Base-by-base conservation (phyloP, 208 protist genomes). In the Acanthamoeba royreba region DNA sequence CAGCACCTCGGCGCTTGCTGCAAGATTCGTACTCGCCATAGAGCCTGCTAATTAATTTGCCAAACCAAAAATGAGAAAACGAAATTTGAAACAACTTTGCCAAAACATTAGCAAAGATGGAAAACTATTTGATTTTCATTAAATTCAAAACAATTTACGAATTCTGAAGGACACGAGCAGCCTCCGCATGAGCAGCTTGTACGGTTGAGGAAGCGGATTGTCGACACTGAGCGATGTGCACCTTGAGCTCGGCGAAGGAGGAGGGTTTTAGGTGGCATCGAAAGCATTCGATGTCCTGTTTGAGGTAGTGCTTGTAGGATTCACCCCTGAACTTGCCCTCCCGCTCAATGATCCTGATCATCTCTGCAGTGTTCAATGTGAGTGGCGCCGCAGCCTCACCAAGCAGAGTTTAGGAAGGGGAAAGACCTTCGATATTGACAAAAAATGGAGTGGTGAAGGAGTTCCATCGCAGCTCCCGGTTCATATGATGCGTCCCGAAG, bases 361-460 rank as follows among this genome's bases (percentile, higher is more conserved):
- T 89, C 47, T 89, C 81, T 66, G 46, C 63, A 55, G 9, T 55
- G 49, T 55, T 19, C 13, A 55, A 19, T 9, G 49, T 25, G 49
- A 55, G 49, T 25, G 49, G 49, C 9, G 9, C 49, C 9, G n/a
- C n/a, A n/a, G n/a, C 49, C 9, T 19, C 9, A 25, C 13, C 49
- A 25, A 55, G 49, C 49, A 55, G 49, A 25, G 19, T 55, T 55
- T 9, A n/a, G n/a, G n/a, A n/a, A n/a, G n/a, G n/a, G n/a, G n/a
- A n/a, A n/a, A n/a, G n/a, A n/a, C n/a, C n/a, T n/a, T n/a, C n/a
- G n/a, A n/a, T n/a, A n/a, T n/a, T n/a, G n/a, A 89, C 49, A 38
- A 89, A 89, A 52, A 89, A 89, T n/a, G 46, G 49, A 0, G 81
- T 89, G 15, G 81, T 89, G 81, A 89, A 89, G 8, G 81, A 66